Percentiles rank a stretch among this genome's conserved stretches.
Evolutionary conservation across 2,329 filamentous ascomycete genomes (phyloP).

Genomic region (Macrophomina phaseolina): DNA sequence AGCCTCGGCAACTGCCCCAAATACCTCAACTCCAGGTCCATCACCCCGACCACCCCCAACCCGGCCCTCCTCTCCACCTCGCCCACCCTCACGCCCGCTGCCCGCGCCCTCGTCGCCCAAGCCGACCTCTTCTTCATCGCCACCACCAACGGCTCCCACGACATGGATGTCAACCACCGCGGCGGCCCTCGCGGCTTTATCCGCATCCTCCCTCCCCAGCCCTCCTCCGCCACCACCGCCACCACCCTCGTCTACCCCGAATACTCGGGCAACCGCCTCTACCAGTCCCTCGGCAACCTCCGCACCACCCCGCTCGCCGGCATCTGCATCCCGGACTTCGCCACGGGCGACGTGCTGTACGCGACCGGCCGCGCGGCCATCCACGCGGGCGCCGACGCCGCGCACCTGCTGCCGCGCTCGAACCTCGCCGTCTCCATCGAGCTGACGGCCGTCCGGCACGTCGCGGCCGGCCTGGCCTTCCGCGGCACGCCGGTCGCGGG

Average conservation of each 20-base stretch:
- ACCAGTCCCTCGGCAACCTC: conserved; percentile 83
- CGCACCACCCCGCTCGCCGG: conserved; percentile 70
- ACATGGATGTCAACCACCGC: conserved; percentile 85
- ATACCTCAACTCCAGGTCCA: conserved; percentile 77
- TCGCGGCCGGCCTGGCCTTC: conserved; percentile 71
- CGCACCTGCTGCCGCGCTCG: conserved; percentile 67
- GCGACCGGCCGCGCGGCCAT: conserved; percentile 72
- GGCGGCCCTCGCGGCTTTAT: conserved; percentile 78
- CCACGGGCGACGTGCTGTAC: conserved; percentile 75
- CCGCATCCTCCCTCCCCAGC: conserved; percentile 65
- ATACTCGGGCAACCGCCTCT: conserved; percentile 82
- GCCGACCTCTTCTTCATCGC: conserved; percentile 82
- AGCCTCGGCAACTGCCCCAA: conserved; percentile 85
- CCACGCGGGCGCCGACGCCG: conserved; percentile 68
- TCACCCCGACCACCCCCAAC: conserved; percentile 60
- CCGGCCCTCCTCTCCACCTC: conserved; percentile 59
- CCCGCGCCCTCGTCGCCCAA: conserved; percentile 63
- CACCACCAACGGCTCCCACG: conserved; percentile 63
- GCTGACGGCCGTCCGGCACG: conserved; percentile 65
- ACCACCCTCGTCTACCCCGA: conserved; percentile 73
- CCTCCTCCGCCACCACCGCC: conserved; percentile 53
- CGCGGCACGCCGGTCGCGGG: conserved; percentile 61
- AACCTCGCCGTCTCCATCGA: conserved; percentile 75
- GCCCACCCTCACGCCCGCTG: conserved; percentile 58
- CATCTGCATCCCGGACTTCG: conserved; percentile 75